phyloP scores from a whole-genome alignment of 306 rosid species.

The Lagenaria siceraria region DNA sequence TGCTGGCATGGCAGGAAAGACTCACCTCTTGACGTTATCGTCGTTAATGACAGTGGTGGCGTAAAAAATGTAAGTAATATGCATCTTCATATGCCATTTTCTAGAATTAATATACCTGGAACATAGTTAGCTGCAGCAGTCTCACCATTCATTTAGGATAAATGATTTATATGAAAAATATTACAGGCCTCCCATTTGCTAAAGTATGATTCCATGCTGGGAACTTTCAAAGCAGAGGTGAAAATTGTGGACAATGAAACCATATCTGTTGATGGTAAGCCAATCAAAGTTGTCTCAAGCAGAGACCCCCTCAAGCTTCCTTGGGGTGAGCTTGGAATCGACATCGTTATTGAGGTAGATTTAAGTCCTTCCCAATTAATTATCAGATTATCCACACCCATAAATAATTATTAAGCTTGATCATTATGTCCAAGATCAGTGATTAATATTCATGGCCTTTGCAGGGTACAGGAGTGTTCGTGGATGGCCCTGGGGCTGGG shows the following conservation, averaged over 20 bases:
- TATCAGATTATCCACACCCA: not conserved
- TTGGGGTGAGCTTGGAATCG: conserved; percentile 94
- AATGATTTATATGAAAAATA: not conserved
- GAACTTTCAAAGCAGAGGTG: conserved; percentile 86
- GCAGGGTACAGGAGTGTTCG: conserved; percentile 99
- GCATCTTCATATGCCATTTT: not conserved
- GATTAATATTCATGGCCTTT: not conserved
- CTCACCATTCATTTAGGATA: not conserved
- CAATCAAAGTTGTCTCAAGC: conserved; percentile 72
- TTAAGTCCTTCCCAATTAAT: not conserved
- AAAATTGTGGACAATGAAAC: conserved; percentile 54
- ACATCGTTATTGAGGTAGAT: conserved; percentile 89
- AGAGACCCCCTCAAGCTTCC: conserved; percentile 97
- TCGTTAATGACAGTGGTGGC: conserved; percentile 98
- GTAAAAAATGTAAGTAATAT: conserved; percentile 70
- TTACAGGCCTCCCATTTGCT: conserved; percentile 69
- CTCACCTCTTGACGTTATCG: conserved; percentile 84
- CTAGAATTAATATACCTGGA: not conserved
- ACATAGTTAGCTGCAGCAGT: not conserved
- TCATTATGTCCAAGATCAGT: not conserved
- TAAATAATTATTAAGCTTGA: not conserved
- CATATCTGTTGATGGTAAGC: conserved; percentile 86
- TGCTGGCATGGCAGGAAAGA: conserved; percentile 96
- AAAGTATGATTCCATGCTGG: conserved; percentile 91
- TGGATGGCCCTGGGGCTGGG: conserved; percentile 98